Conservation (phyloP, 2,329 filamentous ascomycete genomes). For the Pestalotiopsis sp. region DNA sequence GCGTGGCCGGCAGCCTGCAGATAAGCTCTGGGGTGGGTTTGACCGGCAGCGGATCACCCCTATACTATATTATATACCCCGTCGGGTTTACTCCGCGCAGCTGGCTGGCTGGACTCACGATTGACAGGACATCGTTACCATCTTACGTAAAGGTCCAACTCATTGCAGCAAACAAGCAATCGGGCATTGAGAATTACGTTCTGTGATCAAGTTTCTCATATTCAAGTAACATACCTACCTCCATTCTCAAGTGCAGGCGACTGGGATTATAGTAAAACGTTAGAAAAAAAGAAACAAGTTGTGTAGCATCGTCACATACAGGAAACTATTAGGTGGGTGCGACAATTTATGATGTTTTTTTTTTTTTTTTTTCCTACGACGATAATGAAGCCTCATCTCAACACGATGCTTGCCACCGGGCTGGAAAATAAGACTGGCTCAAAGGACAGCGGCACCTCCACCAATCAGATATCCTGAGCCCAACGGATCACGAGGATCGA, state of each 20-base stretch:
- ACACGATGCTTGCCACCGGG: neutral
- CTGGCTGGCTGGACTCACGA: neutral
- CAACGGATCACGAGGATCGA: neutral
- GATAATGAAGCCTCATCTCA: neutral
- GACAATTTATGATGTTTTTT: neutral
- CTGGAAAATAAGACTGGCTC: neutral
- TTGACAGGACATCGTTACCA: neutral
- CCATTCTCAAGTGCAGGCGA: too few relatives aligned
- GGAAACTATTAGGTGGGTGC: too few relatives aligned
- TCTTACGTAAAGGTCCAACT: neutral
- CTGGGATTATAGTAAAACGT: too few relatives aligned
- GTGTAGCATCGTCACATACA: too few relatives aligned
- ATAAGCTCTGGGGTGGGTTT: conserved; percentile 13
- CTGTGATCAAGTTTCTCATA: too few relatives aligned
- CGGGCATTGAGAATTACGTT: too few relatives aligned
- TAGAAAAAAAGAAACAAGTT: too few relatives aligned
- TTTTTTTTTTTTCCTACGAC: too few relatives aligned
- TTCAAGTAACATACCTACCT: too few relatives aligned
- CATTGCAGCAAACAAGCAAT: neutral
- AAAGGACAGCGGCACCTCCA: neutral
- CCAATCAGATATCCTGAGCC: neutral
- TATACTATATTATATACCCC: neutral
- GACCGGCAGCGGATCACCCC: neutral
- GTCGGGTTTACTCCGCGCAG: neutral
- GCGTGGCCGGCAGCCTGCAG: neutral